Evolutionary conservation across 441 rosid species (phyloP).

Genomic region (Brassica hybrid): DNA sequence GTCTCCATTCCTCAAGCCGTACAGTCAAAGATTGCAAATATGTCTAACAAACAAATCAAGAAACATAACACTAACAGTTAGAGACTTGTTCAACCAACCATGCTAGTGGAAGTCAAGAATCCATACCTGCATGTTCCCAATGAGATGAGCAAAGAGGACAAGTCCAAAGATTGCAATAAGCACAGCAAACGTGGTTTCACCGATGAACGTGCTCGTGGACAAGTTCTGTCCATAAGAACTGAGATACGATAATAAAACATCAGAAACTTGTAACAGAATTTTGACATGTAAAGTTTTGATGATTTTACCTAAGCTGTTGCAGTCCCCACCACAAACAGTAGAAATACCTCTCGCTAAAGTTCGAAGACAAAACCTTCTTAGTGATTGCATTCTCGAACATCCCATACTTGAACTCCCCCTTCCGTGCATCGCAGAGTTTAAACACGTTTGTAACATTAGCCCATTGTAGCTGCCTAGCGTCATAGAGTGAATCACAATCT

Average conservation of each 20-base stretch:
- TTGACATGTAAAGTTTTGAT: neutral
- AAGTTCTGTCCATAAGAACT: conserved; percentile 96
- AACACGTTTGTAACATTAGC: conserved; percentile 66
- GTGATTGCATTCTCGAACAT: conserved; percentile 70
- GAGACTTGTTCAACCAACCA: neutral
- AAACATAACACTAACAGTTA: conserved; percentile 23
- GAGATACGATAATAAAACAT: conserved; percentile 35
- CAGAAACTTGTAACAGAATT: too few species aligned
- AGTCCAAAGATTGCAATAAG: conserved; percentile 86
- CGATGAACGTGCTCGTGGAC: conserved; percentile 80
- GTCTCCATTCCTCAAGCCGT: conserved; percentile 95
- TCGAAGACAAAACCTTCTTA: conserved; percentile 64
- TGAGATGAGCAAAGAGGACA: conserved; percentile 89
- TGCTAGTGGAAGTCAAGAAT: neutral
- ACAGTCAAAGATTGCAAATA: conserved; percentile 89
- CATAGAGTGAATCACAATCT: conserved; percentile 63
- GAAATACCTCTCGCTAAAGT: conserved; percentile 73
- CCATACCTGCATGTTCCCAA: conserved; percentile 95
- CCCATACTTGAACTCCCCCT: conserved; percentile 61
- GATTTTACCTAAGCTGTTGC: conserved; percentile 80
- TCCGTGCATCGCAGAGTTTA: conserved; percentile 59
- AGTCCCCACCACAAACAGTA: conserved; percentile 99
- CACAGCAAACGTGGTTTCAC: conserved; percentile 87
- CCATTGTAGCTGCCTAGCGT: conserved; percentile 51
- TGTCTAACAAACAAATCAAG: conserved; percentile 53